phyloP scores from a whole-genome alignment of 495 filamentous ascomycete species.

The Hypoxylon cercidicola region DNA sequence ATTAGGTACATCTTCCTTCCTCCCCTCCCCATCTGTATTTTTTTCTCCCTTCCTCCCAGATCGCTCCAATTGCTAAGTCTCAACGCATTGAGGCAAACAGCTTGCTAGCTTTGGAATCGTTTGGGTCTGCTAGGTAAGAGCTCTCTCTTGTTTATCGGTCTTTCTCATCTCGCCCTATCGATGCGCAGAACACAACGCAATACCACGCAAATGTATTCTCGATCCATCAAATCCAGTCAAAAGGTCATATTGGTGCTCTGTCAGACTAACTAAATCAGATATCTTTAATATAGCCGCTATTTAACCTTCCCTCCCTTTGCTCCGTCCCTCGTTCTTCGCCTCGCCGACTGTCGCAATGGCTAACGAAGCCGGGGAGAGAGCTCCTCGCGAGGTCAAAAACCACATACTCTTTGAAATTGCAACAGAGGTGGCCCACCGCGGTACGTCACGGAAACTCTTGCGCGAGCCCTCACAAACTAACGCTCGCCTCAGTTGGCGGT shows the following conservation, averaged over 20 bases:
- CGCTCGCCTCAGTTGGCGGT: constrained; percentile 76
- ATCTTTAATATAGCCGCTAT: constrained; percentile 5
- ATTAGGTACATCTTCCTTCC: background rate
- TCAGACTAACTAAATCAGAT: constrained; percentile 13
- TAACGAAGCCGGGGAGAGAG: constrained; percentile 48
- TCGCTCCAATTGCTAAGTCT: background rate
- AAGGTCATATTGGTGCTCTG: background rate
- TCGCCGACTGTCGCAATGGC: constrained; percentile 40
- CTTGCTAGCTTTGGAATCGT: background rate
- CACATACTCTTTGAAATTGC: constrained; percentile 88
- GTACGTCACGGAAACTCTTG: constrained; percentile 56
- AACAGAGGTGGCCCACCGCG: constrained; percentile 96
- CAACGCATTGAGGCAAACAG: constrained; percentile 8
- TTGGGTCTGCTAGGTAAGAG: constrained; percentile 1
- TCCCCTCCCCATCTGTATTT: background rate
- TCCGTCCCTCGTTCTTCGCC: background rate
- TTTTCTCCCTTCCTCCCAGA: background rate
- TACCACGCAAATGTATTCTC: too few relatives aligned
- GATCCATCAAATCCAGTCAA: background rate
- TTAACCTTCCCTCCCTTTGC: background rate
- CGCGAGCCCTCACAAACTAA: constrained; percentile 17
- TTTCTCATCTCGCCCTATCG: background rate
- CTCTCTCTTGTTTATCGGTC: background rate
- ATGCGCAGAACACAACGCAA: too few relatives aligned
- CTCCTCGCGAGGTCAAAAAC: constrained; percentile 59